Base-by-base conservation (phyloP, 257 asterid genomes). In the Lantana camara region DNA sequence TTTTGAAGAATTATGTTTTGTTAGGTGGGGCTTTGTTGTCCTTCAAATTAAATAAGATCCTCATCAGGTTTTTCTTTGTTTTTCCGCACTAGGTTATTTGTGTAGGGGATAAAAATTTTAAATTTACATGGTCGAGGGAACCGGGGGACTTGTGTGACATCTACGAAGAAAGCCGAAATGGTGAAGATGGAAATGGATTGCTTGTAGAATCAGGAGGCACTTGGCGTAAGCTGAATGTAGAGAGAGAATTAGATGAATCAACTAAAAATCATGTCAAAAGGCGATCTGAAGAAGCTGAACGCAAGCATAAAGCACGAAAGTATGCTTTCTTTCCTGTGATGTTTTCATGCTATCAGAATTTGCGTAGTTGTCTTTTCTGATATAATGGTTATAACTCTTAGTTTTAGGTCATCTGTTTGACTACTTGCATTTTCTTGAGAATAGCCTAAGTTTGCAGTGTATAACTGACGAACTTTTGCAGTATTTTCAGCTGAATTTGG, bases 251-350 rank as follows among this genome's bases (percentile, higher is more conserved):
- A 78, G 99, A 94, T 50, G 98, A 94, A 67, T 90, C 98, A 29
- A 85, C 95, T 52, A 85, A 78, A 79, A 90, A 94, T 71, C 98
- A 84, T 57, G 95, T 94, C 69, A 94, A 90, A 78, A 86, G 82
- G 93, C 89, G 75, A 56, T 86, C 99, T 56, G 95, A 86, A 77
- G 96, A 90, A 85, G 99, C 99, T 17, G 96, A 88, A 30, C 91
- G 83, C 69, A 88, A 77, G 80, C 80, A 24, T 55, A 88, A 83
- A 72, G 69, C 93, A 58, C 91, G 95, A 68, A 88, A 77, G 99
- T 88, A 85, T 75, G 95, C 54, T 57, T 13, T 56, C 57, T 59
- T 73, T 63, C n/a, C 53, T 15, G 20, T 16, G 47, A 54, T 34
- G 22, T 20, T 70, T 60, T 66, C 23, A 10, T 68, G 57, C 20